Conservation (phyloP, 768 basidiomycete species). For the Tricholoma furcatifolium region DNA sequence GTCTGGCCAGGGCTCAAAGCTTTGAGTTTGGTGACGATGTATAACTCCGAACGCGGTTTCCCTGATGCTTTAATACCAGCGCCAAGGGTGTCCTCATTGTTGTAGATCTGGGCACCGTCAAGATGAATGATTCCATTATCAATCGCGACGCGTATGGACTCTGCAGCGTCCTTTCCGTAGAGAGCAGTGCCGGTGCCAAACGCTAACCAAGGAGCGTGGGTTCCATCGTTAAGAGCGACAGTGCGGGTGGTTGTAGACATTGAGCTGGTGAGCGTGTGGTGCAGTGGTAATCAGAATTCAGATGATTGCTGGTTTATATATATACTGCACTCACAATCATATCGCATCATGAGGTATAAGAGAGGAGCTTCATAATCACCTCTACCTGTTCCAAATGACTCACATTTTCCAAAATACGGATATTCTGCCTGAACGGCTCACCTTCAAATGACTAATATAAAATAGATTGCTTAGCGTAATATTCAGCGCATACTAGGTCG, state of each 20-base stretch:
- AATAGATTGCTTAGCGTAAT: too few species aligned
- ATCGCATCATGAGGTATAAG: too few species aligned
- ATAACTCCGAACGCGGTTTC: constrained; percentile 53
- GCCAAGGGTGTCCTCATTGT: constrained; percentile 54
- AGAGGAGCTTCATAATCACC: neutral
- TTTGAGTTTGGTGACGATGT: constrained; percentile 60
- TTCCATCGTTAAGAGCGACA: constrained; percentile 56
- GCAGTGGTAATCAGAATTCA: neutral
- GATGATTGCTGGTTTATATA: too few species aligned
- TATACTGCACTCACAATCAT: too few species aligned
- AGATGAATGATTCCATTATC: constrained; percentile 58
- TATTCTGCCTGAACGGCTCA: too few species aligned
- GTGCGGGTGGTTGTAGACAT: constrained; percentile 21
- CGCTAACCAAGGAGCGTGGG: constrained; percentile 51
- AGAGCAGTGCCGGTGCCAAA: constrained; percentile 65
- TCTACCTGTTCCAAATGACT: neutral
- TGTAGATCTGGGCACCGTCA: constrained; percentile 62
- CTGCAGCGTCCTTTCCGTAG: constrained; percentile 40
- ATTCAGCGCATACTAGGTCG: too few species aligned
- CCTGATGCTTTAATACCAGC: constrained; percentile 48
- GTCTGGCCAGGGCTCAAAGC: constrained; percentile 40
- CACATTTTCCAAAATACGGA: too few species aligned
- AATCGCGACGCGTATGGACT: constrained; percentile 45
- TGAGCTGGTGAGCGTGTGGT: neutral
- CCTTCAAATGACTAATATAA: too few species aligned